Evolutionary conservation across 805 yeast genomes (phyloP), one percentile per base, ranked within the genome.

Genomic region (Kuraishia piskuri): DNA sequence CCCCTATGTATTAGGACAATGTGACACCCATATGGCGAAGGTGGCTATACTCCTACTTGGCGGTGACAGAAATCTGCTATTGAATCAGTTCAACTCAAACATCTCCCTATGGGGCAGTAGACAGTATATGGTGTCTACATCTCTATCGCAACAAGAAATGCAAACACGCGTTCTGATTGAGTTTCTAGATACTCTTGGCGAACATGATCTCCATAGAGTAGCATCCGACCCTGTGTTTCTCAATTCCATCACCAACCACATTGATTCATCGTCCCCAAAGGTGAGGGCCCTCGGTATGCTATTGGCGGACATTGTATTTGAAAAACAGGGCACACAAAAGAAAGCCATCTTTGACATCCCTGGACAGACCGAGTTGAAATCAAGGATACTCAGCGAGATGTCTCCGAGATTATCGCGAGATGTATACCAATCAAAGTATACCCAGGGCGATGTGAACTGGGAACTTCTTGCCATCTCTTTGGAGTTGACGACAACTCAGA

Each of bases 261-360:
- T 86, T n/a, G 74, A 73, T 23, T 77, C 86, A 0, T 72, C 73
- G 48, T 72, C 80, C 1, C 59, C 64, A 1, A 62, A 60, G n/a
- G 66, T 75, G 1, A 74, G 88, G 53, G 61, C 71, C 14, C 64
- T 83, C 31, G 90, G 84, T 0, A 79, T 85, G 64, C 60, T 76
- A 17, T 63, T 85, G 6, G 88, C 88, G 1, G 85, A 84, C 59
- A 61, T 63, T 17, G 62, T 80, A 64, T 64, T 0, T 61, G 63
- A 20, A n/a, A 31, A 31, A n/a, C 40, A 31, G 58, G 62, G 22
- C 59, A 59, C 55, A 57, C 56, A 57, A 60, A 63, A 66, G 1
- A 61, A 67, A 2, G 64, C 66, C 8, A 62, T 63, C 54, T 74
- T 71, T 55, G 59, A 64, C 20, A 61, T 63, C 0, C 53, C 56